These are phyloP conservation scores for Nothophytophthora sp. DNA, from an alignment of 352 stramenopile genomes.

Conservation along the genomic window DNA sequence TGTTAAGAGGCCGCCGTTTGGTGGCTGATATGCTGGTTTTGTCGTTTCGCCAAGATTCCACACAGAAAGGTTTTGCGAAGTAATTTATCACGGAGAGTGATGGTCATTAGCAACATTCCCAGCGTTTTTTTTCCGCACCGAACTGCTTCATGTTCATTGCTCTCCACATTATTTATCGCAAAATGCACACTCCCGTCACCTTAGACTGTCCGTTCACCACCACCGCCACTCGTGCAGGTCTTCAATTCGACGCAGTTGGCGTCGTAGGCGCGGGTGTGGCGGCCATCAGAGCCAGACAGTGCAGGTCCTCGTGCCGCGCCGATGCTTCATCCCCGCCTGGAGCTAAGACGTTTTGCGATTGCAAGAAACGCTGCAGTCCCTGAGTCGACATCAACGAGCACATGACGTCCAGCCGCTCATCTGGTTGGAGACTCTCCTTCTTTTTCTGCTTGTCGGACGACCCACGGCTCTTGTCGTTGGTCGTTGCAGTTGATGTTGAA, in stretches of 20 bases:
- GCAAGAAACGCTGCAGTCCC: slow-evolving; percentile 64
- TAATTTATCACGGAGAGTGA: not conserved
- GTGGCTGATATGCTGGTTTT: not conserved
- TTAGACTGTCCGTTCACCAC: not conserved
- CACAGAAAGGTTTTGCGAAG: not conserved
- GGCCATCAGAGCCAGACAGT: slow-evolving; percentile 70
- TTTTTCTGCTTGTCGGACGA: slow-evolving; percentile 5
- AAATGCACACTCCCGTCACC: not conserved
- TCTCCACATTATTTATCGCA: not conserved
- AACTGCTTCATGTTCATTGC: too few relatives aligned
- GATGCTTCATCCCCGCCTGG: slow-evolving; percentile 20
- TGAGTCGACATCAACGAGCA: slow-evolving; percentile 83
- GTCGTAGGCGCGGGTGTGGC: slow-evolving; percentile 7
- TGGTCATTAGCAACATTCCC: not conserved
- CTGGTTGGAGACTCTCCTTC: slow-evolving; percentile 15
- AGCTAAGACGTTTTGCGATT: slow-evolving; percentile 57
- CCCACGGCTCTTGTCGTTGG: not conserved
- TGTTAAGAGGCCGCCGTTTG: too few relatives aligned
- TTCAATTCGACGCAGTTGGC: slow-evolving; percentile 12
- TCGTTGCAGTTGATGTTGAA: not conserved
- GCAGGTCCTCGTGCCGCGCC: slow-evolving; percentile 62
- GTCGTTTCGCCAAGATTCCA: not conserved
- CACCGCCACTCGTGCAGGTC: slow-evolving; percentile 3
- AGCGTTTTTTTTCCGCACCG: too few relatives aligned
- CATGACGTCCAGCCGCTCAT: slow-evolving; percentile 69